Base-by-base conservation (phyloP, 306 rosid species). In the Argentina anserina region DNA sequence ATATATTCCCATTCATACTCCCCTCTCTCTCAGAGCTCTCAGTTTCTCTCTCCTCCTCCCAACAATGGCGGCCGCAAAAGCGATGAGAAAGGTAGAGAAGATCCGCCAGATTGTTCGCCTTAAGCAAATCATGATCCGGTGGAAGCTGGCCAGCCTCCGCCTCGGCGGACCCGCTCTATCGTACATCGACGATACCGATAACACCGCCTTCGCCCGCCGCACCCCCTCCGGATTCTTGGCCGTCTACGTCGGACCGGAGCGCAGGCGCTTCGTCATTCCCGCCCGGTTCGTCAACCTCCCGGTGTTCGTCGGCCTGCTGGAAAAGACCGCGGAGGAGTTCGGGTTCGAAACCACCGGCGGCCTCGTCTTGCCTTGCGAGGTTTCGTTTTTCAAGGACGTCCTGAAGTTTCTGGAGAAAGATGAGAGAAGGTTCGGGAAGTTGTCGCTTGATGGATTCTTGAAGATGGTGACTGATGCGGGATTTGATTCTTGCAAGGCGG, bases 81-180 rank as follows among this genome's bases (percentile, higher is more conserved):
- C 79, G 21, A 50, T 71, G 83, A 71, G 56, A n/a, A 71, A 56
- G 26, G 86, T 76, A 1, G 82, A 78, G 39, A 84, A 73, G 82
- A 84, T 84, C 84, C 79, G 85, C 2, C 89, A 87, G 69, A 84
- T 87, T 69, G 91, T 82, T 0, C 78, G 81, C 14, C 69, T 82
- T 0, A 78, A 79, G 61, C 75, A 75, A 28, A 25, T 79, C 53
- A 43, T 82, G 43, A 63, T 67, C 29, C 81, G 81, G 0, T 82
- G 86, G 83, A 82, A 67, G 36, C 29, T 52, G 28, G 26, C 52
- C 42, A 75, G 43, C 46, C 69, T 78, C 21, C 78, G 73, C 26
- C 72, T 45, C 69, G 75, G 71, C 3, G n/a, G n/a, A n/a, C 56
- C 58, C 20, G 58, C 34, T n/a, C 36, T 45, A 40, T 33, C 73